Conservation (phyloP, 2,329 filamentous ascomycete genomes). For the Didymella sp. region DNA sequence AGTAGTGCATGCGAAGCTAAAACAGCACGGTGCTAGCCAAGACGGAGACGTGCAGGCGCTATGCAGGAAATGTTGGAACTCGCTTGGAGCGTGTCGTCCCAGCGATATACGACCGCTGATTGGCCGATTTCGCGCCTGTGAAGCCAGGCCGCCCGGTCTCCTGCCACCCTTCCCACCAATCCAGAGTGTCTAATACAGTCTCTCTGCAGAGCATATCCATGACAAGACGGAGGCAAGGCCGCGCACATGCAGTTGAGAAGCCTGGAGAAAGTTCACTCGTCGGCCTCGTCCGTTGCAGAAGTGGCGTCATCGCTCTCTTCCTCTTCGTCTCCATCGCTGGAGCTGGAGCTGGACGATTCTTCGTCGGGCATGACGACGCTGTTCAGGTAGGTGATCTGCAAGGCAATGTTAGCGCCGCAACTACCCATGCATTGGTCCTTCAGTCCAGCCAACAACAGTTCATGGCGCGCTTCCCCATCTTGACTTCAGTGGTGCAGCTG, state of each 20-base stretch:
- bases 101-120: conserved; percentile 39
- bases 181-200: conserved; percentile 5
- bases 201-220: conserved; percentile 7
- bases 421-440: conserved; percentile 22
- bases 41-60: conserved; percentile 24
- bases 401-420: conserved; percentile 30
- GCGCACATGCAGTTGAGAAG: not conserved
- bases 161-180: conserved; percentile 30
- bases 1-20: conserved; percentile 28
- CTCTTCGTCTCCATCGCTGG: conserved; percentile 40
- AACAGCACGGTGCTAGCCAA: conserved; percentile 20
- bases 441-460: conserved; percentile 18
- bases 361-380: conserved; percentile 59
- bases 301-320: conserved; percentile 24
- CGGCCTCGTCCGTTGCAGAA: conserved; percentile 22
- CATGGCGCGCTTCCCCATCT: conserved; percentile 15
- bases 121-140: conserved; percentile 34
- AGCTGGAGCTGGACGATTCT: conserved; percentile 40
- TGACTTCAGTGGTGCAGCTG: conserved; percentile 27
- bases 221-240: not conserved
- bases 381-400: conserved; percentile 59
- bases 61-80: conserved; percentile 28
- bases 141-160: conserved; percentile 20
- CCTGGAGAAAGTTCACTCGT: conserved; percentile 5
- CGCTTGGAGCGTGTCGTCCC: conserved; percentile 27